These are phyloP conservation scores for Monilinia vaccinii-corymbosi DNA, from an alignment of 2,329 filamentous ascomycete genomes.

Conservation along the genomic window DNA sequence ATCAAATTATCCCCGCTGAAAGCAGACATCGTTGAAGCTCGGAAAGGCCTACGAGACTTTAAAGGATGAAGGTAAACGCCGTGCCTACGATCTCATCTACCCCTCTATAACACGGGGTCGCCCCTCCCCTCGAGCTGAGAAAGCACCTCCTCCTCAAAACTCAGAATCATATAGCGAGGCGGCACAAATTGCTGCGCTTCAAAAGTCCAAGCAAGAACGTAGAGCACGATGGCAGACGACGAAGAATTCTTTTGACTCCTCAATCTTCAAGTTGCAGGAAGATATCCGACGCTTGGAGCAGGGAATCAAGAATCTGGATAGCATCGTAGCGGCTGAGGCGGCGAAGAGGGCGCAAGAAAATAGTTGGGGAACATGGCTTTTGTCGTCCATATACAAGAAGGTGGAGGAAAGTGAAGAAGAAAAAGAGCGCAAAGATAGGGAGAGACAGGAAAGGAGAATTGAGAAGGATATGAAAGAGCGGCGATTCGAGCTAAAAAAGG, in stretches of 20 bases:
- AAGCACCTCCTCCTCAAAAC: neutral
- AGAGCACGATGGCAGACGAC: slow-evolving; percentile 23
- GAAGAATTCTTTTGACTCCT: slow-evolving; percentile 19
- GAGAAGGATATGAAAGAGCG: slow-evolving; percentile 30
- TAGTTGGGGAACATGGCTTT: slow-evolving; percentile 28
- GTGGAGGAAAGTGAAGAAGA: slow-evolving; percentile 28
- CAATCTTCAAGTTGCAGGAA: slow-evolving; percentile 18
- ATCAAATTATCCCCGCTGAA: neutral
- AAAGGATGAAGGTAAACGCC: slow-evolving; percentile 27
- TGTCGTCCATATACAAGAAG: slow-evolving; percentile 28
- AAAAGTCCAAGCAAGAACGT: slow-evolving; percentile 28
- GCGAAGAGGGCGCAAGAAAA: slow-evolving; percentile 27
- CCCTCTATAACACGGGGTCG: slow-evolving; percentile 4
- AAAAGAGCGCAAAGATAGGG: slow-evolving; percentile 28
- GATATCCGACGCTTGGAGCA: slow-evolving; percentile 21
- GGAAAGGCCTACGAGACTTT: slow-evolving; percentile 31
- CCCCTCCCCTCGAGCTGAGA: neutral
- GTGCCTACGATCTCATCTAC: slow-evolving; percentile 29
- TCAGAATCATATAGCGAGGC: slow-evolving; percentile 16
- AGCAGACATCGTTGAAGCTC: slow-evolving; percentile 23
- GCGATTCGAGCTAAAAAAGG: slow-evolving; percentile 16
- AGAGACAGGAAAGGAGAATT: slow-evolving; percentile 27
- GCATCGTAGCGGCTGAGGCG: slow-evolving; percentile 24
- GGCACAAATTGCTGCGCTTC: slow-evolving; percentile 24
- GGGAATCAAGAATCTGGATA: slow-evolving; percentile 25